Conservation (phyloP, 371 early-diverging fungal species). For the Coelomomyces lativittatus region DNA sequence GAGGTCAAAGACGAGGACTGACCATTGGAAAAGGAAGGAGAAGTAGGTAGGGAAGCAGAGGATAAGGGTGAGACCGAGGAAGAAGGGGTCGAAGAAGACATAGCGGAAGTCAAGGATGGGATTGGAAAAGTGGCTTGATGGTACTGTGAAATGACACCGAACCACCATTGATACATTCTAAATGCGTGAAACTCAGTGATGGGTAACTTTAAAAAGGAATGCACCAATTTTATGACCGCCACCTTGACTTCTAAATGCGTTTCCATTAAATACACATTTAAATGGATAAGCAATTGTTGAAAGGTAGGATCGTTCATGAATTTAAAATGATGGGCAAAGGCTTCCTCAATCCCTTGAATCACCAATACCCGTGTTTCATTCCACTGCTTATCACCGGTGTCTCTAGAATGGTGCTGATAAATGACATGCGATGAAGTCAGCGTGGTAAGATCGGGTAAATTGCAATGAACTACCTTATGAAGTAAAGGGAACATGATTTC, state of each 20-base stretch:
- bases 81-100: too few species aligned
- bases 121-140: too few species aligned
- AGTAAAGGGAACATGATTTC: conserved; percentile 70
- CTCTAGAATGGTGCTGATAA: conserved; percentile 51
- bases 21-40: too few species aligned
- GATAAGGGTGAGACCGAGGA: too few species aligned
- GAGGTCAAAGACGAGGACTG: too few species aligned
- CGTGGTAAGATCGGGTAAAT: background rate
- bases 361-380: conserved; percentile 82
- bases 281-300: conserved; percentile 43
- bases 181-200: background rate
- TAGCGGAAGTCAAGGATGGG: too few species aligned
- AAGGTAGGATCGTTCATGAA: conserved; percentile 36
- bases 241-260: conserved; percentile 49
- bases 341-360: conserved; percentile 49
- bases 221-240: conserved; percentile 34
- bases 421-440: conserved; percentile 17
- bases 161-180: too few species aligned
- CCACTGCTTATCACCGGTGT: conserved; percentile 74
- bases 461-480: background rate
- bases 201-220: background rate
- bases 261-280: conserved; percentile 55
- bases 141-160: too few species aligned
- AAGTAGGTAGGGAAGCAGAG: too few species aligned
- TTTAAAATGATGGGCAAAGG: conserved; percentile 42